Evolutionary conservation across 2,329 filamentous ascomycete species (phyloP).

Genomic region (Trichoderma sp.): DNA sequence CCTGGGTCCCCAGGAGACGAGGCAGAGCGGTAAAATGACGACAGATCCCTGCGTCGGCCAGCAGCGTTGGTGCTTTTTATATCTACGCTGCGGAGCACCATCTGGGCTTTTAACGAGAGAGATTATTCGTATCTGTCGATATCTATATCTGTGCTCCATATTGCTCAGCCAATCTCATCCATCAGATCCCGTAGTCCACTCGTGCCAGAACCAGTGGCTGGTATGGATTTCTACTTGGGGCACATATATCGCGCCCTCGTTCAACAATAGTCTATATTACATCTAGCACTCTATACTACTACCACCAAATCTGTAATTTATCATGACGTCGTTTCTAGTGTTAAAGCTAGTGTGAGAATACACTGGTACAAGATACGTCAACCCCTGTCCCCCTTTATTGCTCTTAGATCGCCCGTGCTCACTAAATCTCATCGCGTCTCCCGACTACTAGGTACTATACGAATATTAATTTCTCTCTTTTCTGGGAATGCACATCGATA

Average conservation of each 20-base stretch:
- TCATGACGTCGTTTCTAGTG: background rate
- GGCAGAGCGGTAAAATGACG: slow-evolving; percentile 10
- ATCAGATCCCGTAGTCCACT: background rate
- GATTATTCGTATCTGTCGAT: slow-evolving; percentile 1
- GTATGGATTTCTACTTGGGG: background rate
- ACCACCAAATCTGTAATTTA: too few relatives aligned
- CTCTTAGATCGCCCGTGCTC: background rate
- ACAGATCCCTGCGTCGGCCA: slow-evolving; percentile 2
- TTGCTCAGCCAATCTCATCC: background rate
- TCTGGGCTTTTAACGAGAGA: background rate
- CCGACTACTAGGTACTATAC: background rate
- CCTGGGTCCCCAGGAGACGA: background rate
- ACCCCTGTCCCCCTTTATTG: slow-evolving; percentile 2
- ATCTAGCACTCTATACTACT: too few relatives aligned
- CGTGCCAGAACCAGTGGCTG: slow-evolving; percentile 1
- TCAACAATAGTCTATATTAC: background rate
- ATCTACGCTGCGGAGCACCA: background rate
- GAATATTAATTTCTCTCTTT: slow-evolving; percentile 12
- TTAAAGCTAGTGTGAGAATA: background rate
- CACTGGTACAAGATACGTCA: background rate
- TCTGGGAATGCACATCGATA: background rate
- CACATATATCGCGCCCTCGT: background rate
- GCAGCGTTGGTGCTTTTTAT: background rate
- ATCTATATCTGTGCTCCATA: background rate
- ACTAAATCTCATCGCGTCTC: slow-evolving; percentile 15